Evolutionary conservation across 306 rosid species (phyloP), one percentile per base, ranked within the genome.

Genomic region (Sesbania bispinosa): DNA sequence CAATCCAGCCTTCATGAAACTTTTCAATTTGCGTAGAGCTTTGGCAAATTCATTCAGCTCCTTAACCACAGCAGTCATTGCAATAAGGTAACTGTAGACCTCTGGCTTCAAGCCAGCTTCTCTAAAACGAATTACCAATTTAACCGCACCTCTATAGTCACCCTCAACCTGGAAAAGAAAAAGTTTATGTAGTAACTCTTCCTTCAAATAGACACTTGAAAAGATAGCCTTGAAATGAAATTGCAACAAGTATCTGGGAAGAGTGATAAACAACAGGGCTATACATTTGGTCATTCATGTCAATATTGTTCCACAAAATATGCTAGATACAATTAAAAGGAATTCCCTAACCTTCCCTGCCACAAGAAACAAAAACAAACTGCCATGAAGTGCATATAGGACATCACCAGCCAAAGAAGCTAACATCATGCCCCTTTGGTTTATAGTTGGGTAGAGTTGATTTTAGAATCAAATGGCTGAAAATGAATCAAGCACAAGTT

Each of bases 61-160:
- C 80, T 94, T 94, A 52, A 94, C 97, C 66, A 88, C 91, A 30
- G 96, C 96, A 36, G 97, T 89, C 99, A 94, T 89, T 35, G 97
- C 99, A 57, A 89, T 80, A 50, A 94, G 96, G 75, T 89, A 91
- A 81, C 97, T 87, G 77, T 94, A 91, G 18, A 85, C 84, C 88
- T 94, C 99, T 32, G 99, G 96, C 84, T 77, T 87, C 85, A 94
- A 62, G 48, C 99, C 93, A 57, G 97, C 88, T 80, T 89, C 96
- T 81, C 93, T 89, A 15, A 87, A 75, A 4, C 79, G 86, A 59
- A 89, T 82, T 61, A 94, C 96, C 84, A 87, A 77, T 77, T 83
- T 89, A 78, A 86, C 86, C 21, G 99, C 92, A 3, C 85, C 84
- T 75, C 65, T 75, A 32, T 87, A 94, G 72, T 90, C 85, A 29